Conservation (phyloP, 345 rosid genomes). For the Eucalyptus virginea region DNA sequence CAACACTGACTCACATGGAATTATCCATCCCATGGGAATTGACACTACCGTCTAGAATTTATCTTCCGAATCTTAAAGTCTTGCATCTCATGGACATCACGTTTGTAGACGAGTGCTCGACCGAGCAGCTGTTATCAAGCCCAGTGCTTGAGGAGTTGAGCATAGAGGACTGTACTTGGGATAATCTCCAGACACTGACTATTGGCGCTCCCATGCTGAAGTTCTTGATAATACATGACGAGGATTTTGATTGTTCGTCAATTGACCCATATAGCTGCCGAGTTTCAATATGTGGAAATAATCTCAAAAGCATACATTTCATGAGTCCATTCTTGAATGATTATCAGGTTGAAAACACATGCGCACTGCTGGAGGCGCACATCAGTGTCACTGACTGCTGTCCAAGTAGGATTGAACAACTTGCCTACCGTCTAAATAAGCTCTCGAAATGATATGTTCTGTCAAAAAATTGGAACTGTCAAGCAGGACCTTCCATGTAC, state of each 20-base stretch:
- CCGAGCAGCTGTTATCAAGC: background rate
- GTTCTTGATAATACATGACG: background rate
- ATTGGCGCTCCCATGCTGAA: background rate
- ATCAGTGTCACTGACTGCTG: background rate
- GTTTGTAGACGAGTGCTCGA: background rate
- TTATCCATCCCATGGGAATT: background rate
- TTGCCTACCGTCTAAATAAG: background rate
- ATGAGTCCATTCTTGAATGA: background rate
- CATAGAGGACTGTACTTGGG: background rate
- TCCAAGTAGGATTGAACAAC: background rate
- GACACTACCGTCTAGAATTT: background rate
- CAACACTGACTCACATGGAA: background rate
- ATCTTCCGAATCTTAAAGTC: background rate
- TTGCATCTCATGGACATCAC: background rate
- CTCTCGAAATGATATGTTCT: background rate
- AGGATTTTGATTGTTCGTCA: too few species aligned
- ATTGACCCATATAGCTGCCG: background rate
- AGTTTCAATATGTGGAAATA: background rate
- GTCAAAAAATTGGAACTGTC: background rate
- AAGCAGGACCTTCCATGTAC: background rate
- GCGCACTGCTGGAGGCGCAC: background rate
- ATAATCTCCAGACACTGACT: background rate
- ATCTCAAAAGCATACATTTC: background rate
- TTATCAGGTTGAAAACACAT: background rate
- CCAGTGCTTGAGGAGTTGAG: background rate